Evolutionary conservation across 2,329 filamentous ascomycete species (phyloP), one percentile per base, ranked within the genome.

Genomic region (Xylariaceae sp.): DNA sequence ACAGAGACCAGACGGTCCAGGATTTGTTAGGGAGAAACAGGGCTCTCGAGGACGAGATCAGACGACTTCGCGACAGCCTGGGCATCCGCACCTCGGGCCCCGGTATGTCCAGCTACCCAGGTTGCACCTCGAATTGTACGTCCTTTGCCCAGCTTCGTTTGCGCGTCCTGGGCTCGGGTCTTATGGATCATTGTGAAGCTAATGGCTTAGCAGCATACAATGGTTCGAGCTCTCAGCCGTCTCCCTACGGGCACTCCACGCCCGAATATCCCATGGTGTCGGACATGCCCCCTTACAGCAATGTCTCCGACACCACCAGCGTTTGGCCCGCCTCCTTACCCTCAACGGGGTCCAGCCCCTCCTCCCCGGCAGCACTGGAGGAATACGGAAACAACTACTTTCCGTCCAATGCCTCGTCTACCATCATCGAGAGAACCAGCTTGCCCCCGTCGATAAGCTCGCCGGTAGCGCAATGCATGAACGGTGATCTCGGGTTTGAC

Each of bases 31-130:
- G 73, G 60, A 74, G 74, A 58, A 83, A 82, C 68, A 75, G 75
- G 63, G 73, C 72, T 35, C 74, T 84, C 47, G 79, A 83, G 65
- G 73, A 78, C 31, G 78, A 83, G 68, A 67, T 83, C 37, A 68
- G 67, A 56, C 69, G 70, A 26, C 65, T 80, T 55, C 72, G 72
- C 61, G 73, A 79, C 61, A 72, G 67, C 59, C 69, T 79, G 65
- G 73, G 74, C 47, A 67, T 77, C 45, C 70, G 72, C 40, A 67
- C 70, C 52, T 44, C 55, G 19, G 59, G 62, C 19, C 39, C 60
- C 26, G 55, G 55, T 41, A 58, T 58, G 34, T 56, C 60, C 11
- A 30, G 43, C n/a, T 70, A 69, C 49, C 64, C 63, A 27, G 56
- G 56, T 54, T 57, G 67, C 68, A 63, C 9, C 63, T 56, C 50